Evolutionary conservation across 2,329 filamentous ascomycete species (phyloP).

Genomic region (Diaporthe australafricana): DNA sequence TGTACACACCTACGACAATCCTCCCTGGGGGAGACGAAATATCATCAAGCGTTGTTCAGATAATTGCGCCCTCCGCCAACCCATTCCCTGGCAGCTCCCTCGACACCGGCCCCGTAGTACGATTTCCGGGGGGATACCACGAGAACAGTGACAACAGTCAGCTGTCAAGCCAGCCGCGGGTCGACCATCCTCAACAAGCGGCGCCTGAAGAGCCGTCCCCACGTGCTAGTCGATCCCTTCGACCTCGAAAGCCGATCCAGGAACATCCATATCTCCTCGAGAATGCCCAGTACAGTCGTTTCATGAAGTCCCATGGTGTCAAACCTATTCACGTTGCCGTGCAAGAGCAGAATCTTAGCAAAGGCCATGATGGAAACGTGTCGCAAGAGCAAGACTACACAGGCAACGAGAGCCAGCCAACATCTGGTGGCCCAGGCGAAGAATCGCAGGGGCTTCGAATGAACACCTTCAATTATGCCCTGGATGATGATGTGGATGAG

Average conservation of each 20-base stretch:
- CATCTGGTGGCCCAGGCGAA: slow-evolving; percentile 38
- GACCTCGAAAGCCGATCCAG: slow-evolving; percentile 71
- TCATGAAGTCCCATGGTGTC: slow-evolving; percentile 66
- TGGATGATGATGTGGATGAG: slow-evolving; percentile 42
- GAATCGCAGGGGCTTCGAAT: slow-evolving; percentile 43
- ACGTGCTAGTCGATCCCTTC: slow-evolving; percentile 56
- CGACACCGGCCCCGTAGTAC: neutral
- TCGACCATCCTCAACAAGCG: slow-evolving; percentile 4
- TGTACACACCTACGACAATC: neutral
- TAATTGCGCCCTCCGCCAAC: slow-evolving; percentile 37
- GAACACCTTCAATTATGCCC: slow-evolving; percentile 50
- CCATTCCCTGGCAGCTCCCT: slow-evolving; percentile 23
- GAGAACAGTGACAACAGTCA: neutral
- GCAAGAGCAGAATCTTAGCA: slow-evolving; percentile 44
- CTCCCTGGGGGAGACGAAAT: slow-evolving; percentile 39
- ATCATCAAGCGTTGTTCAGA: slow-evolving; percentile 44
- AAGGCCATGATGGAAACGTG: slow-evolving; percentile 45
- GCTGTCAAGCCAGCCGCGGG: neutral
- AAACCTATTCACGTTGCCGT: slow-evolving; percentile 60
- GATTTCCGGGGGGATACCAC: neutral
- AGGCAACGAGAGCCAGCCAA: slow-evolving; percentile 60
- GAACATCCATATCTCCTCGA: slow-evolving; percentile 70
- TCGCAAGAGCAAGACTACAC: slow-evolving; percentile 64
- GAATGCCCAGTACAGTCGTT: slow-evolving; percentile 63
- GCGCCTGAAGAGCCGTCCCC: slow-evolving; percentile 9